Evolutionary conservation across 179 eudicot species (phyloP), one percentile per base, ranked within the genome.

Genomic region (Amaranthus tricolor): DNA sequence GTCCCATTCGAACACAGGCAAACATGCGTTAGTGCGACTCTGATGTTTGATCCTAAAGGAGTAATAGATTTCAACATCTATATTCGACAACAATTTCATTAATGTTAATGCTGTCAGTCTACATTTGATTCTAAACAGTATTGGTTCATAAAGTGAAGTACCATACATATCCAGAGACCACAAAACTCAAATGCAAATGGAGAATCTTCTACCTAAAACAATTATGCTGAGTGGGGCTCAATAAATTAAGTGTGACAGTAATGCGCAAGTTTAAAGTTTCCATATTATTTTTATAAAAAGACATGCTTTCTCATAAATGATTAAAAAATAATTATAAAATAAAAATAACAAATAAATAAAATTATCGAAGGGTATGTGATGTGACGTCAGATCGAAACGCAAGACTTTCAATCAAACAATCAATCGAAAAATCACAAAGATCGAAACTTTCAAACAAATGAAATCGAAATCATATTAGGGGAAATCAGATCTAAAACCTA

Each of bases 341-440:
- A 47, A 47, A 7, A 44, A 3, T 13, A 13, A 24, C 7, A 14
- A 43, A 4, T 1, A 15, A 66, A 47, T 7, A 48, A 66, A 5
- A 66, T 15, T 16, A 48, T 3, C 47, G 24, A 17, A 66, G 54
- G 69, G 40, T 8, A n/a, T 61, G 51, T 76, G 74, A n/a, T 61
- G 51, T 76, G 74, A 76, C 74, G 79, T 76, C 12, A 76, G 40
- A 67, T 51, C 3, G 7, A 70, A 49, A 76, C 74, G 79, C 70
- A 44, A 76, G 11, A 58, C 14, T 6, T 31, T 5, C 6, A 65
- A 73, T n/a, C 10, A 53, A 59, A 50, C 43, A 54, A 53, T 8
- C 31, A 75, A 61, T 10, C 52, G 19, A 6, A 69, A 62, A 64
- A 63, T 43, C 56, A 57, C 43, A 74, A 47, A 21, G 31, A 11